Percentiles rank a stretch among this genome's conserved stretches.
Evolutionary conservation across 192 early-diverging fungal species (phyloP).

Genomic region (Rhizophagus prolifer): DNA sequence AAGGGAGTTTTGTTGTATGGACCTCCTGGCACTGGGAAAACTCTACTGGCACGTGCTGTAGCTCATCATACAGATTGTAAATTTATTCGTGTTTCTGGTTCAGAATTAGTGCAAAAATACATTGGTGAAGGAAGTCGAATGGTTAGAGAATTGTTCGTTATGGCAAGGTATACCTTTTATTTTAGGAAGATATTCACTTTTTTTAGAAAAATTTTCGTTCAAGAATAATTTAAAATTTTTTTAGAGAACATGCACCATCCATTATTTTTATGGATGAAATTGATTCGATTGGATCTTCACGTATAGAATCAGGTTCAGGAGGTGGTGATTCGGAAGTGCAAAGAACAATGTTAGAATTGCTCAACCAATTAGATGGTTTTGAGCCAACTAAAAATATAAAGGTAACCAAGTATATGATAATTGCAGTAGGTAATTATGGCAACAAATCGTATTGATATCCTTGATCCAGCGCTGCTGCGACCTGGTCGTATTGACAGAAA

Average conservation of each 20-base stretch:
- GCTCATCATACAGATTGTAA: conserved; percentile 91
- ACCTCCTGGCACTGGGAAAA: conserved; percentile 88
- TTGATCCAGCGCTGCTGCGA: conserved; percentile 83
- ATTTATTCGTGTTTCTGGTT: conserved; percentile 88
- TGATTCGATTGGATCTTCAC: conserved; percentile 85
- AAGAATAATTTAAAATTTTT: background rate
- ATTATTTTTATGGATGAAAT: conserved; percentile 96
- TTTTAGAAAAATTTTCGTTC: background rate
- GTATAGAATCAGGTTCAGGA: conserved; percentile 72
- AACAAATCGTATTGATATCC: conserved; percentile 88
- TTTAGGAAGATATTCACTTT: background rate
- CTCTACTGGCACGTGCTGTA: conserved; percentile 85
- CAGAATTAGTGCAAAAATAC: conserved; percentile 90
- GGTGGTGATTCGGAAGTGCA: conserved; percentile 89
- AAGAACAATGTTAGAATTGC: conserved; percentile 85
- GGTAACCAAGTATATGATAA: conserved; percentile 35
- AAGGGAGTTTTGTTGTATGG: conserved; percentile 88
- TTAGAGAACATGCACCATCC: conserved; percentile 84
- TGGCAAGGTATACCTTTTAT: conserved; percentile 60
- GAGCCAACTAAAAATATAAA: conserved; percentile 92
- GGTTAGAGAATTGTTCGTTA: conserved; percentile 88
- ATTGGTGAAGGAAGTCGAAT: conserved; percentile 91
- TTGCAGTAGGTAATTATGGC: conserved; percentile 70
- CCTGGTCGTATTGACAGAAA: conserved; percentile 90
- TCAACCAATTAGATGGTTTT: conserved; percentile 89